These are phyloP conservation scores for Annulohypoxylon bovei DNA, from an alignment of 495 filamentous ascomycete species.

Conservation along the genomic window DNA sequence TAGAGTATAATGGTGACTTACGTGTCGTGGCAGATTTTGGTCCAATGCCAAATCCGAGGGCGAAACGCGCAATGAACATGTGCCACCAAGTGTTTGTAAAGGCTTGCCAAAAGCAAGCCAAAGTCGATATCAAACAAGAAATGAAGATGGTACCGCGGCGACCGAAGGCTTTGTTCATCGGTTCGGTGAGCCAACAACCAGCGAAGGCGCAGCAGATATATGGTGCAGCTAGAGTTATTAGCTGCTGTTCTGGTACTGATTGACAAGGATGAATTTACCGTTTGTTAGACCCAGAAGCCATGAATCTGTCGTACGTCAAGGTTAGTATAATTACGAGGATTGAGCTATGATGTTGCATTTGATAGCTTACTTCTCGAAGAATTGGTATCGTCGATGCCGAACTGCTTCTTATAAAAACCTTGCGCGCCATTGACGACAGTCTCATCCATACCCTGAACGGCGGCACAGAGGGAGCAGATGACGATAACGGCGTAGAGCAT, in stretches of 20 bases:
- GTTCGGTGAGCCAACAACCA: slow-evolving; percentile 85
- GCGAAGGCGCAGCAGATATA: slow-evolving; percentile 81
- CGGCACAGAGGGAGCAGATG: slow-evolving; percentile 59
- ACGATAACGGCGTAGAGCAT: slow-evolving; percentile 75
- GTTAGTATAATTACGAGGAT: slow-evolving; percentile 18
- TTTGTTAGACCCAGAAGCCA: slow-evolving; percentile 79
- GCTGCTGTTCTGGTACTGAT: not conserved
- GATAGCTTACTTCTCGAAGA: slow-evolving; percentile 44
- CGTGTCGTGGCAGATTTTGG: slow-evolving; percentile 79
- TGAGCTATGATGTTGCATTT: not conserved
- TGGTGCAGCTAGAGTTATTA: slow-evolving; percentile 55
- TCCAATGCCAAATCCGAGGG: slow-evolving; percentile 80
- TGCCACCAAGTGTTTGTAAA: slow-evolving; percentile 80
- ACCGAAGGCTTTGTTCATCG: slow-evolving; percentile 81
- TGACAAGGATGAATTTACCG: slow-evolving; percentile 47
- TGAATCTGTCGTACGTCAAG: slow-evolving; percentile 38
- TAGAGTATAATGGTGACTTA: slow-evolving; percentile 18
- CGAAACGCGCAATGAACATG: slow-evolving; percentile 76
- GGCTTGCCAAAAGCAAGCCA: slow-evolving; percentile 81
- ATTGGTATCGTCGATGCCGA: slow-evolving; percentile 68
- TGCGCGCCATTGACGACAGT: slow-evolving; percentile 84
- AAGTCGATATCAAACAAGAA: slow-evolving; percentile 54
- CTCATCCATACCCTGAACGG: slow-evolving; percentile 73
- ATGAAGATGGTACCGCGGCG: slow-evolving; percentile 87
- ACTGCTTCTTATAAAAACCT: slow-evolving; percentile 71